Conservation (phyloP, 306 rosid genomes). For the Fragaria nilgerrensis region DNA sequence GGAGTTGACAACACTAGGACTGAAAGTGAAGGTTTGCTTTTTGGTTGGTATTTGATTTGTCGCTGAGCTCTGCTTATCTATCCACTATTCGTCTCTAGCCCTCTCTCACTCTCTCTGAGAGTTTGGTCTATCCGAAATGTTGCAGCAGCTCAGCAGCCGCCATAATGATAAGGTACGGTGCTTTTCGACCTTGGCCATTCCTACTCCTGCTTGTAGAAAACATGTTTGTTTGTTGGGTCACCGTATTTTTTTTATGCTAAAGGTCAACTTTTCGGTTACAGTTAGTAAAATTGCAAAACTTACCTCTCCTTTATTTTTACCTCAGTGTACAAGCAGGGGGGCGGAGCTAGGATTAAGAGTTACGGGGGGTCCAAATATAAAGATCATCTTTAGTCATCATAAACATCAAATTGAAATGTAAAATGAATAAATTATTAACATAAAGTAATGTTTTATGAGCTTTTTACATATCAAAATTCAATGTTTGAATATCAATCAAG, state of each 20-base stretch:
- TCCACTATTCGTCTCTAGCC: background rate
- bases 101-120: background rate
- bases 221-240: background rate
- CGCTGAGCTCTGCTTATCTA: background rate
- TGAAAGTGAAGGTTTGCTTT: constrained; percentile 10
- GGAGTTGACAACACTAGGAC: background rate
- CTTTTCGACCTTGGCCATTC: background rate
- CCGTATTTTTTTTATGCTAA: background rate
- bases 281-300: background rate
- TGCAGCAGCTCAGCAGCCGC: background rate
- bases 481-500: no score
- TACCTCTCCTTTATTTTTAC: background rate
- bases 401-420: no score
- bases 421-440: no score
- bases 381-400: no score
- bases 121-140: background rate
- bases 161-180: background rate
- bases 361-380: no score
- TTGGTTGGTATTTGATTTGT: constrained; percentile 11
- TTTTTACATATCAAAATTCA: no score
- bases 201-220: background rate
- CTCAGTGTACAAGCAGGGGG: no score
- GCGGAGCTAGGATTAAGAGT: no score
- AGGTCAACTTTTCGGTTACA: background rate
- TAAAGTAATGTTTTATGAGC: no score